Conservation (phyloP, 2,329 filamentous ascomycete species). For the Epichloe amarillans region DNA sequence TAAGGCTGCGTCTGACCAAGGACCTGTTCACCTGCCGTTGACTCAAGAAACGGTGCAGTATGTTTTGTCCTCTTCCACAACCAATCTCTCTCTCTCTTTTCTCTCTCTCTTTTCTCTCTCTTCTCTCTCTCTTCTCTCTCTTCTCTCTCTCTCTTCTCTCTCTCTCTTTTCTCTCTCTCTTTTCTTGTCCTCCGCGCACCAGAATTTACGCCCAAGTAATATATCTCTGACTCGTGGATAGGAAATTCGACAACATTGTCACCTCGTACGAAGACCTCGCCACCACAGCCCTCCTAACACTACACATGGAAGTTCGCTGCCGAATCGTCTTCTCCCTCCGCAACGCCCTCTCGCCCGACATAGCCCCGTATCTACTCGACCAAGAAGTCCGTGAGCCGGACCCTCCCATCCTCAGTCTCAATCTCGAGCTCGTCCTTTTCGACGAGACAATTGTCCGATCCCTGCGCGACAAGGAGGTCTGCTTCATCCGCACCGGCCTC, state of each 20-base stretch:
- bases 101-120: background rate
- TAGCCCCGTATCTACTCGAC: slow-evolving; percentile 50
- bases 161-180: background rate
- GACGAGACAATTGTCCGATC: slow-evolving; percentile 69
- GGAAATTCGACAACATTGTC: slow-evolving; percentile 77
- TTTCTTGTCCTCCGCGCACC: background rate
- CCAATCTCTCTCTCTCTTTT: background rate
- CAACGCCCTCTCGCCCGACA: slow-evolving; percentile 46
- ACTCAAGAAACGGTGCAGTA: slow-evolving; percentile 73
- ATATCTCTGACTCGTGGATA: slow-evolving; percentile 21
- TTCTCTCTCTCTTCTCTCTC: background rate
- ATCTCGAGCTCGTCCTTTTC: slow-evolving; percentile 72
- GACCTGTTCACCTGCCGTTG: slow-evolving; percentile 71
- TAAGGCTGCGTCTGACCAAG: slow-evolving; percentile 45
- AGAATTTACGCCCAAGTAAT: background rate
- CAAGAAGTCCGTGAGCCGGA: slow-evolving; percentile 67
- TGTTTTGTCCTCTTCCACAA: slow-evolving; percentile 18
- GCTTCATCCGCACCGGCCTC: slow-evolving; percentile 65
- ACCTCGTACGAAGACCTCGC: slow-evolving; percentile 72
- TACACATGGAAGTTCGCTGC: slow-evolving; percentile 81
- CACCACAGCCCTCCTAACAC: slow-evolving; percentile 62
- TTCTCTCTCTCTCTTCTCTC: background rate
- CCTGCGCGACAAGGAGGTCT: slow-evolving; percentile 56
- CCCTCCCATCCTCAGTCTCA: slow-evolving; percentile 68
- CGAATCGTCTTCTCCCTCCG: slow-evolving; percentile 70